phyloP scores from a whole-genome alignment of 257 asterid species.

The Solanum sitiens region DNA sequence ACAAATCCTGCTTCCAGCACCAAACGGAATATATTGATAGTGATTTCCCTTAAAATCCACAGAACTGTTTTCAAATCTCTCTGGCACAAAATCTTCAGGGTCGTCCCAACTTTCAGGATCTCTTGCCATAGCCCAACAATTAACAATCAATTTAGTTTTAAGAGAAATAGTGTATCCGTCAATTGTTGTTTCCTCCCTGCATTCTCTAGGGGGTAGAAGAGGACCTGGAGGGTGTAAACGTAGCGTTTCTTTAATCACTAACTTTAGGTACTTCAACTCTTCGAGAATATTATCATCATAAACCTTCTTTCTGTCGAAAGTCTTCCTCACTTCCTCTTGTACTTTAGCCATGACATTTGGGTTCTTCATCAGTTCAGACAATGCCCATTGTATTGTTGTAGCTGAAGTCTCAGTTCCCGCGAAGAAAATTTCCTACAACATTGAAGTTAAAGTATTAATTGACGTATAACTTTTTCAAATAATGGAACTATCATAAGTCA shows the following conservation, averaged over 20 bases:
- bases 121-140: slow-evolving; percentile 9
- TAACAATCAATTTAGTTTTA: background rate
- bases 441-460: background rate
- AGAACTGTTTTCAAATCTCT: slow-evolving; percentile 9
- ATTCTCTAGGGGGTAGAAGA: slow-evolving; percentile 1
- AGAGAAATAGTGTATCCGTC: background rate
- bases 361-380: slow-evolving; percentile 8
- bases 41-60: slow-evolving; percentile 1
- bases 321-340: background rate
- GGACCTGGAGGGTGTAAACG: slow-evolving; percentile 6
- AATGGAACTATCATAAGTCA: too few relatives aligned
- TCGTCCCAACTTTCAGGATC: slow-evolving; percentile 7
- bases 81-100: background rate
- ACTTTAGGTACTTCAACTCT: background rate
- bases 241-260: slow-evolving; percentile 4
- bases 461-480: background rate
- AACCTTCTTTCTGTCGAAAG: background rate
- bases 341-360: slow-evolving; percentile 2
- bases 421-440: background rate
- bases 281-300: background rate
- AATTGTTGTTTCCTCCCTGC: background rate
- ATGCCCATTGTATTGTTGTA: background rate
- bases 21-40: slow-evolving; percentile 5
- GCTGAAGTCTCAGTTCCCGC: slow-evolving; percentile 7
- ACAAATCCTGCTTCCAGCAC: slow-evolving; percentile 9